phyloP scores from a whole-genome alignment of 1,284 basidiomycete species.

The Lentinus polychrous region DNA sequence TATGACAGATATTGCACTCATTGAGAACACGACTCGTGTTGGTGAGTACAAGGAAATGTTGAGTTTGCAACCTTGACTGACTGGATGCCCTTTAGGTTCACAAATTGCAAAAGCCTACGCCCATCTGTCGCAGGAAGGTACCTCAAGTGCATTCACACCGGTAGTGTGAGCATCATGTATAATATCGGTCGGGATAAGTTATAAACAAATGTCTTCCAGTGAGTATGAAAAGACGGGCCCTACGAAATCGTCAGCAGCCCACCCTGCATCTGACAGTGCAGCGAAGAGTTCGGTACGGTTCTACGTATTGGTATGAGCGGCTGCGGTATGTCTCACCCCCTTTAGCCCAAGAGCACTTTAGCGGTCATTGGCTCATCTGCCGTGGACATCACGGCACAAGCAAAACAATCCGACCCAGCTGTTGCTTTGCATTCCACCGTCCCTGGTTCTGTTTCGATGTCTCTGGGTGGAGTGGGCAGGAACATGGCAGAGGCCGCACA shows the following conservation, averaged over 20 bases:
- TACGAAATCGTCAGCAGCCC: neutral
- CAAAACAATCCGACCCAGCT: slow-evolving; percentile 25
- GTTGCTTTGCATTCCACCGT: slow-evolving; percentile 60
- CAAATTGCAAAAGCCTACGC: slow-evolving; percentile 80
- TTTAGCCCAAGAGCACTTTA: slow-evolving; percentile 27
- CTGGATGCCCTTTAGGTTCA: slow-evolving; percentile 40
- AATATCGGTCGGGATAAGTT: neutral
- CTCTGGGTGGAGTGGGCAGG: slow-evolving; percentile 87
- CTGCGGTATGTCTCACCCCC: neutral
- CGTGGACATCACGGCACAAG: slow-evolving; percentile 73
- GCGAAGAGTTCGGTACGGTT: too few relatives aligned
- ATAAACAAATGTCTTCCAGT: neutral
- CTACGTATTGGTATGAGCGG: too few relatives aligned
- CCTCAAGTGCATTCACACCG: slow-evolving; percentile 18
- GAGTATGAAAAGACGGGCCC: neutral
- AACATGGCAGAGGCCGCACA: slow-evolving; percentile 91
- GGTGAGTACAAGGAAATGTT: slow-evolving; percentile 40
- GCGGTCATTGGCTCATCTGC: slow-evolving; percentile 81
- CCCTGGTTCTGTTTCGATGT: slow-evolving; percentile 70
- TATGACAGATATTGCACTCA: slow-evolving; percentile 73
- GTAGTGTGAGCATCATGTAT: slow-evolving; percentile 22
- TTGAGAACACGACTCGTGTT: slow-evolving; percentile 87
- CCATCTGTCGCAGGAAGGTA: slow-evolving; percentile 32
- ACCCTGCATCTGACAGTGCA: too few relatives aligned
- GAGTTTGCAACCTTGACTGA: neutral